These are phyloP conservation scores for Apiospora malaysiana DNA, from an alignment of 2,329 filamentous ascomycete species.

Conservation along the genomic window DNA sequence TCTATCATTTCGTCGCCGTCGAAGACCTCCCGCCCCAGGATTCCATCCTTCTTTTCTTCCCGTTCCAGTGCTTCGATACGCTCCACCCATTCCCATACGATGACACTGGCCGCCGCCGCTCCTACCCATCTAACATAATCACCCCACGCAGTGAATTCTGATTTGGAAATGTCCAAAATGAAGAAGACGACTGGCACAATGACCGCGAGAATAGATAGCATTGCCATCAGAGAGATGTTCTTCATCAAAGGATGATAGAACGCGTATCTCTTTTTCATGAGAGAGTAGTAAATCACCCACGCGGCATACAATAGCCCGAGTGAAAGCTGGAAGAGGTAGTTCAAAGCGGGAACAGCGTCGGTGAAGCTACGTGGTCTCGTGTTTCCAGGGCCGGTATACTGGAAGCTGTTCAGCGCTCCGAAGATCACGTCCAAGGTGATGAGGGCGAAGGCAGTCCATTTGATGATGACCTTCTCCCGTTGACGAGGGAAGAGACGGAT, in stretches of 20 bases:
- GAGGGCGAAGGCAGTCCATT: slow-evolving; percentile 95
- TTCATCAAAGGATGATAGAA: slow-evolving; percentile 92
- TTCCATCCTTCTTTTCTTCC: slow-evolving; percentile 92
- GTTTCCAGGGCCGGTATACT: slow-evolving; percentile 56
- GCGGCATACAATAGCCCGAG: slow-evolving; percentile 88
- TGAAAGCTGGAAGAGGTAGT: slow-evolving; percentile 87
- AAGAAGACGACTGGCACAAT: slow-evolving; percentile 93
- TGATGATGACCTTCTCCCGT: slow-evolving; percentile 97
- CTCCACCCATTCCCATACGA: slow-evolving; percentile 98
- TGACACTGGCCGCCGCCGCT: slow-evolving; percentile 90
- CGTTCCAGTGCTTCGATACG: slow-evolving; percentile 90
- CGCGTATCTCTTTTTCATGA: slow-evolving; percentile 90
- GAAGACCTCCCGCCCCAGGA: slow-evolving; percentile 87
- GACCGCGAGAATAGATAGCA: slow-evolving; percentile 80
- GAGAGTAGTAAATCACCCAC: slow-evolving; percentile 90
- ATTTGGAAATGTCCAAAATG: slow-evolving; percentile 85
- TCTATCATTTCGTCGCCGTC: slow-evolving; percentile 94
- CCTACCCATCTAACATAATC: slow-evolving; percentile 98
- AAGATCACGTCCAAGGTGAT: slow-evolving; percentile 92
- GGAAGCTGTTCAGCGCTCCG: slow-evolving; percentile 88
- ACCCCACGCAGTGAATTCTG: slow-evolving; percentile 88
- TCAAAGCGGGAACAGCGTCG: slow-evolving; percentile 88
- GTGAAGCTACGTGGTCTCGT: slow-evolving; percentile 77
- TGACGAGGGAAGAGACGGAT: slow-evolving; percentile 96
- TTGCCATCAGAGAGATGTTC: slow-evolving; percentile 82